Percentiles rank a stretch among this genome's conserved stretches.
Conservation (phyloP, 176 grass and related monocot genomes). For the Otatea glauca region DNA sequence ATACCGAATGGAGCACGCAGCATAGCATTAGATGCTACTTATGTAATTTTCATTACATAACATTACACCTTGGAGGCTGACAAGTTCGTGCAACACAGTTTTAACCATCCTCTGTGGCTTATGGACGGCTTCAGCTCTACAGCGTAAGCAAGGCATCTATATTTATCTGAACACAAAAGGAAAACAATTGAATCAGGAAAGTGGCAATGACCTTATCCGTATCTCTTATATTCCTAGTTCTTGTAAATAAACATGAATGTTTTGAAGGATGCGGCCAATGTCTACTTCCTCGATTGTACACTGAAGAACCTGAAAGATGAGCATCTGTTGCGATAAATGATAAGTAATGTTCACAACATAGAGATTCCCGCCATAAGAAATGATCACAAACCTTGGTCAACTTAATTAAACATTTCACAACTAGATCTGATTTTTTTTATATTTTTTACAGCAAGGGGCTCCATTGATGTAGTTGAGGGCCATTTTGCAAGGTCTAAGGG, state of each 20-base stretch:
- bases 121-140: constrained; percentile 55
- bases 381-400: constrained; percentile 48
- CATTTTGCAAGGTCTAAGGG: constrained; percentile 56
- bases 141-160: constrained; percentile 14
- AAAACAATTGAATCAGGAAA: neutral
- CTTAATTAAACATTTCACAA: constrained; percentile 70
- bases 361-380: neutral
- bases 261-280: constrained; percentile 60
- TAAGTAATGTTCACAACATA: neutral
- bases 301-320: constrained; percentile 47
- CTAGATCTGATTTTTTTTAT: constrained; percentile 49
- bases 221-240: constrained; percentile 62
- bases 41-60: too few species aligned
- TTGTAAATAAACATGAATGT: constrained; percentile 61
- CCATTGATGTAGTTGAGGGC: constrained; percentile 33
- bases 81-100: constrained; percentile 64
- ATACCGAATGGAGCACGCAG: too few species aligned
- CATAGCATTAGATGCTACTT: too few species aligned
- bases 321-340: too few species aligned
- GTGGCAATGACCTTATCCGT: constrained; percentile 45
- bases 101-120: constrained; percentile 51
- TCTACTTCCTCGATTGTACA: constrained; percentile 57
- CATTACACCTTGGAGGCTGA: neutral
- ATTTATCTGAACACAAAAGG: neutral
- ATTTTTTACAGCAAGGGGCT: constrained; percentile 50